Percentiles rank a stretch among this genome's conserved stretches.
Evolutionary conservation across 257 asterid species (phyloP).

Genomic region (Solanum sitiens): DNA sequence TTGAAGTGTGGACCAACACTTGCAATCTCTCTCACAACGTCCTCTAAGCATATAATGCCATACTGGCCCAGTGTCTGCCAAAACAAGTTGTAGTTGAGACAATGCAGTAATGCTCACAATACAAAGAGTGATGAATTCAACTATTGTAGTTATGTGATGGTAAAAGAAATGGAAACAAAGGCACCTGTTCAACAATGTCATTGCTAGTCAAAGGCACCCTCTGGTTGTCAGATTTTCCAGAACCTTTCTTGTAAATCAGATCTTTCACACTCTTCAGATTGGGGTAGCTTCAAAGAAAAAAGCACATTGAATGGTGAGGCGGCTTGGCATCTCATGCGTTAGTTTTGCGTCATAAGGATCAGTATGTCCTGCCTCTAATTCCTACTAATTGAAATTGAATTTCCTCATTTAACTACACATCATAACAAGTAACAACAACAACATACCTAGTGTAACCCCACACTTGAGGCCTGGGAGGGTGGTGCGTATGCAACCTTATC

Average conservation of each 20-base stretch:
- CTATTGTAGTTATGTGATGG: not conserved
- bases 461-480: not conserved
- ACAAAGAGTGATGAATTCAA: not conserved
- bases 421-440: not conserved
- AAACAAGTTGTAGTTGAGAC: not conserved
- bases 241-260: conserved; percentile 84
- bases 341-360: not conserved
- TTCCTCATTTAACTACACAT: not conserved
- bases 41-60: conserved; percentile 72
- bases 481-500: not conserved
- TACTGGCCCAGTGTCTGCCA: conserved; percentile 62
- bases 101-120: not conserved
- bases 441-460: not conserved
- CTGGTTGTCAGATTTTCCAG: conserved; percentile 42
- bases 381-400: not conserved
- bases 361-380: not conserved
- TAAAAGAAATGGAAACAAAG: not conserved
- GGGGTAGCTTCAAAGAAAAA: conserved; percentile 47
- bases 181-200: conserved; percentile 75
- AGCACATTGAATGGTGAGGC: not conserved
- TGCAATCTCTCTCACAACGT: conserved; percentile 63
- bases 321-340: not conserved
- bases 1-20: conserved; percentile 58
- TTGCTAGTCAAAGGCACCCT: conserved; percentile 76
- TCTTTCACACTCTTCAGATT: conserved; percentile 75